Evolutionary conservation across 805 yeast genomes (phyloP).

Genomic region (Candida patagonica): DNA sequence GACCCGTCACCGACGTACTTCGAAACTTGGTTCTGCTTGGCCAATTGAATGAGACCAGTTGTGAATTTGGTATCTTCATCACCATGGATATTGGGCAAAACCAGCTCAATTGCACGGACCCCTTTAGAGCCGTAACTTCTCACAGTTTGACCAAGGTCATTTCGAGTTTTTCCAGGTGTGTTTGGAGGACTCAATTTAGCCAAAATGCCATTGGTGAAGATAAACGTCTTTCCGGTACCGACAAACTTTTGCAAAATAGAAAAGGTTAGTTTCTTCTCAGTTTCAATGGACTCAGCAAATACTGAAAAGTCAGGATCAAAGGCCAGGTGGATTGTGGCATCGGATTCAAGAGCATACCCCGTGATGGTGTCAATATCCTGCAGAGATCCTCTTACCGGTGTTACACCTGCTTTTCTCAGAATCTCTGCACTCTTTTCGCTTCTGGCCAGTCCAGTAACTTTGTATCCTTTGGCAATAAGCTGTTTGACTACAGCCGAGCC

Average conservation of each 20-base stretch:
- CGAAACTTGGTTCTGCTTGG: conserved; percentile 23
- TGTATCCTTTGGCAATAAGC: conserved; percentile 32
- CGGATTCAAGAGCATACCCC: conserved; percentile 24
- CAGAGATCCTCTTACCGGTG: conserved; percentile 26
- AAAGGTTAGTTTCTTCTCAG: conserved; percentile 24
- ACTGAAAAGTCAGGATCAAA: conserved; percentile 24
- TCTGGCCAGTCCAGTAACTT: conserved; percentile 21
- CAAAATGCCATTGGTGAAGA: conserved; percentile 21
- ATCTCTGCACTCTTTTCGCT: conserved; percentile 16
- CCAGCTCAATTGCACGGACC: conserved; percentile 21
- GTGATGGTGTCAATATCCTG: conserved; percentile 23
- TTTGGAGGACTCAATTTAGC: too few relatives aligned
- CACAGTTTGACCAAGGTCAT: conserved; percentile 12
- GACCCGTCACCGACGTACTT: conserved; percentile 31
- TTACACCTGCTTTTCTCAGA: conserved; percentile 21
- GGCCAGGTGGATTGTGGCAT: conserved; percentile 32
- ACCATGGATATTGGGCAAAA: conserved; percentile 16
- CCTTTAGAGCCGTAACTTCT: conserved; percentile 20
- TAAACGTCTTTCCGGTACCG: conserved; percentile 26
- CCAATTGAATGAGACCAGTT: background rate
- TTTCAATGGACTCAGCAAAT: conserved; percentile 12
- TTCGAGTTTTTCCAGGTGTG: background rate
- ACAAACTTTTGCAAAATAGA: conserved; percentile 24
- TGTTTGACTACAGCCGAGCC: conserved; percentile 38
- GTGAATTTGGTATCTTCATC: background rate